Base-by-base conservation (phyloP, 768 basidiomycete species). In the Macrolepiota albuminosa region DNA sequence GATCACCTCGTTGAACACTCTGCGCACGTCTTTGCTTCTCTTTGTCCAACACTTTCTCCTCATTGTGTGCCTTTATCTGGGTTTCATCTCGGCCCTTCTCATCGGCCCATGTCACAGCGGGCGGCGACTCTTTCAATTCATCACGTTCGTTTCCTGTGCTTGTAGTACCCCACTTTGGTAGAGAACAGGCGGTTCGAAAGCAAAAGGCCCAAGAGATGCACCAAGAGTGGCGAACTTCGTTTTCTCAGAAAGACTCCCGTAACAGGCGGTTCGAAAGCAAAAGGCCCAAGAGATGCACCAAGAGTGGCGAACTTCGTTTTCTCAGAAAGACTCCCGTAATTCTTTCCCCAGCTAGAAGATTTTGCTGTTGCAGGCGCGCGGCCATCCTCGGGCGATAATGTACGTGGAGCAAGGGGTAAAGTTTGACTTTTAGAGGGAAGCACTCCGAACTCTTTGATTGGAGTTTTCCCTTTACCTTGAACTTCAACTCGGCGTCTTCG, bases 241-340 rank as follows among this genome's bases (percentile, higher is more conserved):
- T 37, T 74, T 68, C 0, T 74, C 65, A 48, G 70, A 67, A 46
- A 65, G 69, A 71, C 71, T 78, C 47, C 81, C 79, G 29, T 78
- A 77, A 86, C 83, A 0, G 87, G 79, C 21, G 86, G 84, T 64
- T 91, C 88, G 64, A 90, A 90, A 6, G 81, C 72, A 66, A 91
- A 89, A 33, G 80, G 74, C 9, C 82, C 83, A 68, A 88, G 88
- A 0, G 83, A 79, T 5, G 73, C 69, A 31, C 78, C 73, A 10
- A 72, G 63, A 7, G 73, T 69, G 4, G 74, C 64, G 26, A 77
- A 60, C 42, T 75, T 71, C 8, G 72, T 64, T 37, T 74, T 68
- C 0, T 74, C 65, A 48, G 70, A 67, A 46, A 65, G 69, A 71
- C 71, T 78, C 47, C 81, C 79, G 29, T 78, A 77, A 16, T 78